phyloP scores from a whole-genome alignment of 768 basidiomycete species.

The Macrolepiota albuminosa region DNA sequence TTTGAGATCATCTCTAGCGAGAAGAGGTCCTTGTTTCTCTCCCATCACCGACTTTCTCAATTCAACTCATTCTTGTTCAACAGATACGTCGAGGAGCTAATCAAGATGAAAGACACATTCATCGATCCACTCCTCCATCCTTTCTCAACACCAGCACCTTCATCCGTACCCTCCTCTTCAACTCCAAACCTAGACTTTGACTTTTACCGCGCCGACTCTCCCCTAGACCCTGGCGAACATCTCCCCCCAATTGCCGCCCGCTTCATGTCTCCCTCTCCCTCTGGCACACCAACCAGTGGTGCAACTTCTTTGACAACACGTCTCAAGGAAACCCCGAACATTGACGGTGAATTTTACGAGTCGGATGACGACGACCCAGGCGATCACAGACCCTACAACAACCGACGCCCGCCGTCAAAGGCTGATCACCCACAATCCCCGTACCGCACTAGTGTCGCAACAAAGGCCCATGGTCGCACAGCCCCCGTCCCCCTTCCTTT shows the following conservation, averaged over 20 bases:
- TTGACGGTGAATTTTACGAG: slow-evolving; percentile 66
- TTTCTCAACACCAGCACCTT: slow-evolving; percentile 44
- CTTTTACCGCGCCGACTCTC: slow-evolving; percentile 66
- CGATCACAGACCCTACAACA: slow-evolving; percentile 32
- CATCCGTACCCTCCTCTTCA: slow-evolving; percentile 47
- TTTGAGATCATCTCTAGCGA: slow-evolving; percentile 97
- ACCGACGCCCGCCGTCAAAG: slow-evolving; percentile 35
- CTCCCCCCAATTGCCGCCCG: slow-evolving; percentile 87
- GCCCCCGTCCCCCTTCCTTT: slow-evolving; percentile 58
- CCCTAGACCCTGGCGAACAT: slow-evolving; percentile 65
- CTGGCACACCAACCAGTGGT: slow-evolving; percentile 23
- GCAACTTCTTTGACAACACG: slow-evolving; percentile 31
- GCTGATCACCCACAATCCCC: slow-evolving; percentile 75
- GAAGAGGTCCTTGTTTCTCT: slow-evolving; percentile 60
- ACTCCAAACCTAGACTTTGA: slow-evolving; percentile 64
- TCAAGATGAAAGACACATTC: slow-evolving; percentile 91
- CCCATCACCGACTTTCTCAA: not conserved
- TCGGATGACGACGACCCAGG: slow-evolving; percentile 67
- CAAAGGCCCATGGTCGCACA: slow-evolving; percentile 33
- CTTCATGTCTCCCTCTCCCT: slow-evolving; percentile 77
- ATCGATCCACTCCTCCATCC: slow-evolving; percentile 88
- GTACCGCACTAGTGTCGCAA: slow-evolving; percentile 50
- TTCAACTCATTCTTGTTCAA: slow-evolving; percentile 10
- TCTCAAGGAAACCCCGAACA: slow-evolving; percentile 55
- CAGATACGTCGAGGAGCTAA: slow-evolving; percentile 89